Evolutionary conservation across 495 filamentous ascomycete genomes (phyloP), one percentile per base, ranked within the genome.

Genomic region (Podospora anserina): DNA sequence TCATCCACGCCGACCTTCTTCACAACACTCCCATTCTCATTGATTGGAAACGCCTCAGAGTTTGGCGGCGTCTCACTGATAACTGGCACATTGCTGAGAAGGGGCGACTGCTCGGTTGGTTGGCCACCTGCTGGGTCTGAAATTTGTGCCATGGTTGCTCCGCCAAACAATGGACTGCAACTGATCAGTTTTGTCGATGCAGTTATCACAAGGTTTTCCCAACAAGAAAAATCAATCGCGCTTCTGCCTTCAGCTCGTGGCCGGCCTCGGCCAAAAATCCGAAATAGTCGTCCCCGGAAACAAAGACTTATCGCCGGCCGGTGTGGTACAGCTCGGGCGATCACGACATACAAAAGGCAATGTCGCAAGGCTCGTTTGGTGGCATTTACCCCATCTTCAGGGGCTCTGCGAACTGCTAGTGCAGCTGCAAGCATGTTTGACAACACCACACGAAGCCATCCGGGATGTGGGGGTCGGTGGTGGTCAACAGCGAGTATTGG

Each of bases 341-440:
- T 72, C 68, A 71, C 70, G 72, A 72, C 70, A 72, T 75, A 54
- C 2, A 18, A n/a, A 55, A 65, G 26, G 27, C 69, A 58, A 75
- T 73, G 69, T 73, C 72, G 72, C 68, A 65, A 71, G 13, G 18
- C 26, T 15, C 18, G 16, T 56, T 27, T 34, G 27, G 23, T 27
- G 27, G 9, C 55, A 59, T 68, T 68, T 61, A 26, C n/a, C 61
- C 61, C 55, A 65, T 56, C 30, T 68, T 34, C 56, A 20, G 7
- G 28, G 30, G 53, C 62, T 1, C 19, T 26, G 44, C 16, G 2
- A 20, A 6, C 53, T 19, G 59, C 63, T 65, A 64, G 57, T 23
- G 56, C 23, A 23, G 56, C 32, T 64, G 55, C 67, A 61, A 4
- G 18, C n/a, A 7, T 23, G 59, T 58, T 58, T 26, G n/a, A 26